A percentile compares a stretch with the other conserved stretches of the same genome.
These are phyloP conservation scores for Leccinum boreale DNA, from an alignment of 768 basidiomycete genomes.

Conservation along the genomic window DNA sequence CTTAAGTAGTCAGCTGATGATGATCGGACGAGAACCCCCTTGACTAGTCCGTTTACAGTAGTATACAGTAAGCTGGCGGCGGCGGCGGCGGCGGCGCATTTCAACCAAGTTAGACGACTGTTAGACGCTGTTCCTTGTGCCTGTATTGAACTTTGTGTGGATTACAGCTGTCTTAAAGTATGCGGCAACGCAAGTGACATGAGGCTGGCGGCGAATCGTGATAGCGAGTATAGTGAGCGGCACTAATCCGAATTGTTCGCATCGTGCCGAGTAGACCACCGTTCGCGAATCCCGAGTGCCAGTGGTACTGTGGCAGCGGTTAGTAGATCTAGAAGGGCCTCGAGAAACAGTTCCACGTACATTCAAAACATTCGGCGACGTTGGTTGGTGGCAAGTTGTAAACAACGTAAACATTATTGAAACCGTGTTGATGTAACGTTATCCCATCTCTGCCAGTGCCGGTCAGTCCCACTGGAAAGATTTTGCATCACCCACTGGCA, in stretches of 20 bases:
- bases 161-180: neutral
- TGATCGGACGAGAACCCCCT: neutral
- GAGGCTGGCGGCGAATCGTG: neutral
- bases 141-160: neutral
- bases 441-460: neutral
- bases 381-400: neutral
- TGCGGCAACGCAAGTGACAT: neutral
- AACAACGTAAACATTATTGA: neutral
- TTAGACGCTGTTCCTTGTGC: neutral
- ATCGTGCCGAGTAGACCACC: neutral
- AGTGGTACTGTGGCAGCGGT: too few relatives aligned
- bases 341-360: neutral
- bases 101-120: neutral
- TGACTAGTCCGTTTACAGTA: neutral
- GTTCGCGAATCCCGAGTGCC: neutral
- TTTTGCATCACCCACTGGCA: neutral
- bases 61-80: neutral
- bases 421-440: neutral
- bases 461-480: neutral
- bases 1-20: too few relatives aligned
- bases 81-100: neutral
- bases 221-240: neutral
- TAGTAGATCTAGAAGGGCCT: neutral
- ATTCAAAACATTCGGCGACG: neutral
- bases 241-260: neutral